phyloP scores from a whole-genome alignment of 192 early-diverging fungal genomes.

The Mortierella antarctica region DNA sequence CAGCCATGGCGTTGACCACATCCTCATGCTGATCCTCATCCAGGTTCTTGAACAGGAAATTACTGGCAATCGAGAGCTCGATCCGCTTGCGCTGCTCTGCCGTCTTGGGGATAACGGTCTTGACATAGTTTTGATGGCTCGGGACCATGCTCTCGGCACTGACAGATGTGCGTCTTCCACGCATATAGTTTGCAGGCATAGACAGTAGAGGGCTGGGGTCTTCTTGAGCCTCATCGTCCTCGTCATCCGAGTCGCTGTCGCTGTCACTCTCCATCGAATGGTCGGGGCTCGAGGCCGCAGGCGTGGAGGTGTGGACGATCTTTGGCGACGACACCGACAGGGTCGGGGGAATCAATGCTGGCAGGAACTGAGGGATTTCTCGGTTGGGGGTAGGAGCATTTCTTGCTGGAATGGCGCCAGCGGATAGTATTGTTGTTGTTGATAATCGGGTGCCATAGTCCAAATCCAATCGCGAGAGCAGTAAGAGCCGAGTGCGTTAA shows the following conservation, averaged over 20 bases:
- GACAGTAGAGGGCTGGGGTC: conserved; percentile 72
- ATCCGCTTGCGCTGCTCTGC: conserved; percentile 87
- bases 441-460: background rate
- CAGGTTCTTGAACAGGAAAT: conserved; percentile 94
- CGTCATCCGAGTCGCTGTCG: conserved; percentile 53
- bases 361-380: conserved; percentile 59
- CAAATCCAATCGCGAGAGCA: too few relatives aligned
- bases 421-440: background rate
- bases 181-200: conserved; percentile 79
- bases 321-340: conserved; percentile 39
- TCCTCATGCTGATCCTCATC: conserved; percentile 97
- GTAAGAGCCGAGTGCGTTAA: too few relatives aligned
- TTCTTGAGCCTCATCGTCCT: conserved; percentile 72
- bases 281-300: conserved; percentile 48
- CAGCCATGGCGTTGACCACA: conserved; percentile 96
- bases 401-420: conserved; percentile 11
- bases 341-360: conserved; percentile 51
- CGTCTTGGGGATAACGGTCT: conserved; percentile 90
- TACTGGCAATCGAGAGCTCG: conserved; percentile 79
- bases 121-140: conserved; percentile 82
- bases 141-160: conserved; percentile 98
- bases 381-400: conserved; percentile 37
- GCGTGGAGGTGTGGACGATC: conserved; percentile 26
- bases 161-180: conserved; percentile 93
- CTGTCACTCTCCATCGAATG: conserved; percentile 51